phyloP scores from a whole-genome alignment of 2,329 filamentous ascomycete species.

The Orbilia blumenaviensis region DNA sequence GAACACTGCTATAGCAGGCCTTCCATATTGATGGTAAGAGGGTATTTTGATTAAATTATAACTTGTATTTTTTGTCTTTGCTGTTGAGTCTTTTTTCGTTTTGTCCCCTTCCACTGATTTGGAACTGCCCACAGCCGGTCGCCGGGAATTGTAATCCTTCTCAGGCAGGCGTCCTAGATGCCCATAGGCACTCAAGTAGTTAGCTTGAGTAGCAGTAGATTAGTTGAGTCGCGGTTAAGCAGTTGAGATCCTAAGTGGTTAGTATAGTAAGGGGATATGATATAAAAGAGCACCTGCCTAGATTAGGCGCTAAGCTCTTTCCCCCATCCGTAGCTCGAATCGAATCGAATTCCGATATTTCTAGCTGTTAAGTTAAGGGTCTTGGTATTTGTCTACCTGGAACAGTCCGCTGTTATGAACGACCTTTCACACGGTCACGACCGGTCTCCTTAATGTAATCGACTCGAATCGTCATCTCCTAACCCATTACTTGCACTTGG shows the following conservation, averaged over 20 bases:
- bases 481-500: too few relatives aligned
- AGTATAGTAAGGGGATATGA: background rate
- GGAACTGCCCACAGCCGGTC: background rate
- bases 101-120: background rate
- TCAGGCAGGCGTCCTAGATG: background rate
- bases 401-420: slow-evolving; percentile 1
- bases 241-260: too few relatives aligned
- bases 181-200: too few relatives aligned
- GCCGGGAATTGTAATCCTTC: slow-evolving; percentile 17
- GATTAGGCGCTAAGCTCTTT: slow-evolving; percentile 22
- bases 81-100: too few relatives aligned
- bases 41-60: too few relatives aligned
- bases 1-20: too few relatives aligned
- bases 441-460: slow-evolving; percentile 45
- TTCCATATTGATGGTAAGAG: too few relatives aligned
- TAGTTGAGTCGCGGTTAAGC: too few relatives aligned
- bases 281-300: slow-evolving; percentile 27
- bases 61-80: too few relatives aligned
- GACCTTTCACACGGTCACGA: slow-evolving; percentile 3
- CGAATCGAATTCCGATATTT: background rate
- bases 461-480: slow-evolving; percentile 6
- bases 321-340: background rate
- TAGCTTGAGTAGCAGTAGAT: too few relatives aligned
- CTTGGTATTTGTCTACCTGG: slow-evolving; percentile 37
- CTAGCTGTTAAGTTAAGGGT: background rate